phyloP scores from a whole-genome alignment of 306 rosid genomes.

The Fragaria iinumae region DNA sequence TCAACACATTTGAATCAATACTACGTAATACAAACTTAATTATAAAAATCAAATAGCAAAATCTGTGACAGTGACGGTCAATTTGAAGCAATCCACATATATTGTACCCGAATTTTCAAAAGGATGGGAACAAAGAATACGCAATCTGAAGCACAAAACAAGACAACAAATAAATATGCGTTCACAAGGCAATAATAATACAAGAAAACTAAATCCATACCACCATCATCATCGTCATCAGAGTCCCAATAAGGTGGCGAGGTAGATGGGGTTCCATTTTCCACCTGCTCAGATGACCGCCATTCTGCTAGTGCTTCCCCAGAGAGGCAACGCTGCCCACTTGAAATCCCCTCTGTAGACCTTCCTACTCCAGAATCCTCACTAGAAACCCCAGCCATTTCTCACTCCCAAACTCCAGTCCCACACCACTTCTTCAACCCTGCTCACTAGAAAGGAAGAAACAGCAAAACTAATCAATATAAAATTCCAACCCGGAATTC shows the following conservation, averaged over 20 bases:
- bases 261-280: conserved; percentile 85
- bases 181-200: background rate
- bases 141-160: background rate
- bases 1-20: background rate
- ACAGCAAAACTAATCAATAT: conserved; percentile 5
- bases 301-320: conserved; percentile 96
- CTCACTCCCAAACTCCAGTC: conserved; percentile 43
- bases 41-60: background rate
- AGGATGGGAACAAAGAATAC: background rate
- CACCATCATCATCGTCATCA: conserved; percentile 84
- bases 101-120: background rate
- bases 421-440: conserved; percentile 39
- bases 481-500: conserved; percentile 27
- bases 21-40: background rate
- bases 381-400: conserved; percentile 79
- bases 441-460: conserved; percentile 34
- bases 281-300: conserved; percentile 99
- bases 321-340: conserved; percentile 72
- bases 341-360: conserved; percentile 63
- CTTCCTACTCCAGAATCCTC: conserved; percentile 81
- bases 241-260: conserved; percentile 98
- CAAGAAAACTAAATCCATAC: conserved; percentile 29
- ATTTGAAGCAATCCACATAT: background rate
- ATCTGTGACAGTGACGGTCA: background rate
- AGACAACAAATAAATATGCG: background rate